Evolutionary conservation across 371 early-diverging fungal species (phyloP), one percentile per base, ranked within the genome.

Genomic region (Haplosporangium sp.): DNA sequence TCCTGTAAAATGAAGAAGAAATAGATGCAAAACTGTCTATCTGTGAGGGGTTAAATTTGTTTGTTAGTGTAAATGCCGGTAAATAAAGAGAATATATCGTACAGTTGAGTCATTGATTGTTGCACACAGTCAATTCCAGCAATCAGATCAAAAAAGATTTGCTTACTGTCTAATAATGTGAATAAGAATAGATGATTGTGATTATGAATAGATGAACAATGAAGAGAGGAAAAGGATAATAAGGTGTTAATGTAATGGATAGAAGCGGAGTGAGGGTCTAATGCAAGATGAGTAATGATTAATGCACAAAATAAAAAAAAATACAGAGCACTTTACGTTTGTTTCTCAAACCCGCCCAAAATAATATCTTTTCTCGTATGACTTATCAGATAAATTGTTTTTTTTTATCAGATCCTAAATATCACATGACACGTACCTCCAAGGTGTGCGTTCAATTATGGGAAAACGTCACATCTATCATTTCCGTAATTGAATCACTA

Each of bases 331-430:
- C 8, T 42, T 44, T 44, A 27, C 27, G 27, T 27, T 27, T 27
- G 27, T 27, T 27, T 27, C 47, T 27, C 27, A 27, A 27, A 27
- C 27, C 27, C 27, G 27, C 27, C 27, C 27, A 27, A 27, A 27
- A 27, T 27, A 27, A 27, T 27, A 27, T 27, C 27, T 27, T 27
- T 27, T 27, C 27, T 27, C 27, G 27, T 27, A 27, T 27, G 27
- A 27, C 27, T 59, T 59, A 59, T 59, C 59, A n/a, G 61, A 61
- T 39, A 61, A 61, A 44, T 44, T 44, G 27, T 27, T 27, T 27
- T 27, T 27, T 44, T 40, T 61, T 45, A 45, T 45, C 45, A 8
- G 45, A 45, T 45, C 61, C 11, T 10, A 45, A n/a, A 39, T 19
- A 38, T 39, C 44, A 39, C 61, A 9, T 61, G 38, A 39, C 40